phyloP scores from a whole-genome alignment of 2,329 filamentous ascomycete genomes.

The Coniochaeta sp. region DNA sequence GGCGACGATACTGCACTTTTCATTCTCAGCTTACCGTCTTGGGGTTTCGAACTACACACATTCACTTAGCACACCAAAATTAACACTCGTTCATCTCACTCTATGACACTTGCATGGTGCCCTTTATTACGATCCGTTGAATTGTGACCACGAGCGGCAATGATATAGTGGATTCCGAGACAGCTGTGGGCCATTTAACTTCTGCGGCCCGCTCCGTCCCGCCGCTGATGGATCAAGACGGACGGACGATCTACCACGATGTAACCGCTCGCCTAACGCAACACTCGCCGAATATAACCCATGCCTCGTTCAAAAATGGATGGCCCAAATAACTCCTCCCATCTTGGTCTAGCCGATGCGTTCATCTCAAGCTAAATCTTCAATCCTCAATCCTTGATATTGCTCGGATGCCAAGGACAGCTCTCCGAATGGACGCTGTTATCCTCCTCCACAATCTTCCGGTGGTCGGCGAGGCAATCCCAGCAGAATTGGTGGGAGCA shows the following conservation, averaged over 20 bases:
- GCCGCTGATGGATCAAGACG: not conserved
- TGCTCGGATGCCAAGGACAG: constrained; percentile 22
- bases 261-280: not conserved
- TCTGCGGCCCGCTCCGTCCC: not conserved
- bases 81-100: not conserved
- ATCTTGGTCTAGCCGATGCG: too few species aligned
- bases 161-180: not conserved
- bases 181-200: not conserved
- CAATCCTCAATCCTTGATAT: constrained; percentile 7
- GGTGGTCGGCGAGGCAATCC: constrained; percentile 26
- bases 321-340: not conserved
- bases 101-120: too few species aligned
- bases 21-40: too few species aligned
- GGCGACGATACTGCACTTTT: too few species aligned
- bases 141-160: not conserved
- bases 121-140: too few species aligned
- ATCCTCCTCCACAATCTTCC: constrained; percentile 21
- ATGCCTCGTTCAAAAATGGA: not conserved
- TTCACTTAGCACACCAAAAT: not conserved
- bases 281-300: not conserved
- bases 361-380: not conserved
- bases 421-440: constrained; percentile 21
- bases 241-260: not conserved
- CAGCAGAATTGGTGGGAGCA: constrained; percentile 25
- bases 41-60: too few species aligned